Percentiles rank a stretch among this genome's conserved stretches.
phyloP scores from a whole-genome alignment of 176 grass and related monocot species.

The Carex littledalei region DNA sequence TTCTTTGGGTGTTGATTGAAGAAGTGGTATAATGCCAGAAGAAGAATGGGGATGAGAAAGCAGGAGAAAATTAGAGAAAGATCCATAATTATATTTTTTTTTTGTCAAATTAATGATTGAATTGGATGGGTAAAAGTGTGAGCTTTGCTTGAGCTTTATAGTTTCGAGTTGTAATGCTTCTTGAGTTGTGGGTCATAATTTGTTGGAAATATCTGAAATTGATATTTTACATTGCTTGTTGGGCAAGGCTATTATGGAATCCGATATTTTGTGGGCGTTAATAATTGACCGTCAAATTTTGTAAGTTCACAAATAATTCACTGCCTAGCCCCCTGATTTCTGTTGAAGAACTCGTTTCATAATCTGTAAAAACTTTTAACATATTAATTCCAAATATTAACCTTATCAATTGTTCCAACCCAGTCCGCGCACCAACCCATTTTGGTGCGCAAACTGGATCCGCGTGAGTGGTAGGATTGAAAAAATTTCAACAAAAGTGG shows the following conservation, averaged over 20 bases:
- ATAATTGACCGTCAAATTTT: background rate
- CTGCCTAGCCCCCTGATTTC: no score
- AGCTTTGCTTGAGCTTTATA: background rate
- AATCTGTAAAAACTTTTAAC: background rate
- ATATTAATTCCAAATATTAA: background rate
- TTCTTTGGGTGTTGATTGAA: conserved; percentile 10
- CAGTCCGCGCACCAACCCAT: no score
- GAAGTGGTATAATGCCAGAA: conserved; percentile 19
- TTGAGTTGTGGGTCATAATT: background rate
- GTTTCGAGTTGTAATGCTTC: background rate
- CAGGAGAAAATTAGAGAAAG: background rate
- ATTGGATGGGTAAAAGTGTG: background rate
- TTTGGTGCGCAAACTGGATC: no score
- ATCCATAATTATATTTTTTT: conserved; percentile 35
- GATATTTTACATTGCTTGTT: background rate
- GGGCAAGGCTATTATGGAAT: background rate
- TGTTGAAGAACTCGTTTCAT: background rate
- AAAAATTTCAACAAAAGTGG: no score
- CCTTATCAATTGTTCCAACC: no score
- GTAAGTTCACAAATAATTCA: background rate
- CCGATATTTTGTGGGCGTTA: background rate
- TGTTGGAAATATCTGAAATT: background rate
- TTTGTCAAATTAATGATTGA: background rate
- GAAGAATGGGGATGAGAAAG: conserved; percentile 1
- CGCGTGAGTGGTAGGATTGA: no score